Evolutionary conservation across 805 yeast species (phyloP), one percentile per base, ranked within the genome.

Genomic region (Candida pseudofarinosa): DNA sequence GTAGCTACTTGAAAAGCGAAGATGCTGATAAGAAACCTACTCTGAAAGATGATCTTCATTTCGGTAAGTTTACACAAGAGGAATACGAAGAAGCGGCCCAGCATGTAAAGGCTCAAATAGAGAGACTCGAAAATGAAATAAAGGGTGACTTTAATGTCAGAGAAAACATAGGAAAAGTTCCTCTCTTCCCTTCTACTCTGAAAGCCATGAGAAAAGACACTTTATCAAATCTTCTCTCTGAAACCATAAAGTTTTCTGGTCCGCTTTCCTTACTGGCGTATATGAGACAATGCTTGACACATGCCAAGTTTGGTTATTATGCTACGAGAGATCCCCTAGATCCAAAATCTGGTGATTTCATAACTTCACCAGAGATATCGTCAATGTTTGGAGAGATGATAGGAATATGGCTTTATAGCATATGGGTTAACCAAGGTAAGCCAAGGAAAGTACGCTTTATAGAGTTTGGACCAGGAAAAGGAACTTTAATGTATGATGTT

Each of bases 391-490:
- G 96, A 16, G 95, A 88, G 58, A 77, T 85, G 67, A 72, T 85
- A 45, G 95, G 93, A 0, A 64, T 88, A 4, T 88, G 95, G 88
- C 67, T 73, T 44, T 78, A 67, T 46, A 66, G 77, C 10, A 58
- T 63, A 8, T 85, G 89, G 86, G 46, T 74, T 28, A 57, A 67
- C 1, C 90, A 83, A 50, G 71, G 76, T 19, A 67, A 59, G 35
- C 82, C 86, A 0, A 33, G 52, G n/a, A 54, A 57, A 10, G 61
- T 83, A 19, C 65, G 82, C 40, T 55, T 88, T 8, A 68, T 85
- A 6, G 96, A 88, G 59, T 80, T 86, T 59, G 96, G 96, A 0
- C 96, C 96, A 0, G 96, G 96, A 3, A 72, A 75, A 51, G 96
- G 96, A 1, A 85, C 95, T 0, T 63, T 88, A 50, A 80, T 85